Base-by-base conservation (phyloP, 352 stramenopile genomes). In the Thalassiosira sp. region DNA sequence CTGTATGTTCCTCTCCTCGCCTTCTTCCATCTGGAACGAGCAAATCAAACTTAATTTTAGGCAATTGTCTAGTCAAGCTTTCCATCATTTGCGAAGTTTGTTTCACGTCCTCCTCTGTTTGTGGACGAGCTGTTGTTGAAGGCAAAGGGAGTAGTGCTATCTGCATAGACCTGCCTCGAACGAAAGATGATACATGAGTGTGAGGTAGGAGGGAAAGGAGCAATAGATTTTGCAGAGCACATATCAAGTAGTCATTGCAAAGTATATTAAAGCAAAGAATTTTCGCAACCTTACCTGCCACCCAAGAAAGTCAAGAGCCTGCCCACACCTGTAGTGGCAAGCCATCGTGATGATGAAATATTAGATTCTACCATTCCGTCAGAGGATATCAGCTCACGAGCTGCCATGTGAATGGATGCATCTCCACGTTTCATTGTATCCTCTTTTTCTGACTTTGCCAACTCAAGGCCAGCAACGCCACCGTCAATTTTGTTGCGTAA, bases 91-190 rank as follows among this genome's bases (percentile, higher is more conserved):
- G 54, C 49, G 61, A 25, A 42, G 63, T 64, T 35, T 58, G n/a
- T 51, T 73, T 13, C 13, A 69, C 60, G 40, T 87, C 67, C 16
- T 59, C 42, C 8, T 76, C 57, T n/a, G 60, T 59, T 58, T 67
- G 69, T 16, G 76, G 71, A 27, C 64, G 58, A 20, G 70, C 35
- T 22, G 52, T 10, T 43, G 56, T 73, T 2, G 64, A 78, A 18
- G 82, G 76, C 53, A 79, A 53, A 7, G 88, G 88, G 27, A 93
- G 67, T 25, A 93, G 53, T 24, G 69, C 72, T 63, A 93, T 87
- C 27, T 89, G 80, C 58, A 93, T 90, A 5, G 72, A 88, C 72
- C 88, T 73, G 62, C 68, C 57, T 3, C 65, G 86, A n/a, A 91
- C 31, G 70, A 85, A 91, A 0, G 70, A 80, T 13, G n/a, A n/a